These are phyloP conservation scores for Leishmania arabica DNA, from an alignment of 208 protist genomes.

Conservation along the genomic window DNA sequence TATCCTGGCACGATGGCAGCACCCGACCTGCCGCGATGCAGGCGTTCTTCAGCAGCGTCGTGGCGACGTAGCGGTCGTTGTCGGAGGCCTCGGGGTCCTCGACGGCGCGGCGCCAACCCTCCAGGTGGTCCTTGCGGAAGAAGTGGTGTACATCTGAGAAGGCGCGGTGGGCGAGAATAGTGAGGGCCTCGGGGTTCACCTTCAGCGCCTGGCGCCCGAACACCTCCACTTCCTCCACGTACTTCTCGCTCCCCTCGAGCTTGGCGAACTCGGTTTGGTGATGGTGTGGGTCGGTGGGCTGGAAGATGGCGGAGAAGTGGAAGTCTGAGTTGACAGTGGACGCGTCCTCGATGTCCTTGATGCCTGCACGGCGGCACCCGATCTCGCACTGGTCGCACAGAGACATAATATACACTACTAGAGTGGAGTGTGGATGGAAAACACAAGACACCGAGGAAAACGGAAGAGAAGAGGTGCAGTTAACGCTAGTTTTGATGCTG, in stretches of 20 bases:
- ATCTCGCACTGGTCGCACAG: conserved; percentile 81
- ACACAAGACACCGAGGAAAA: not conserved
- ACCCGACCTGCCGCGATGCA: conserved; percentile 92
- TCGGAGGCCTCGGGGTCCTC: conserved; percentile 95
- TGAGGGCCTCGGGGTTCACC: conserved; percentile 92
- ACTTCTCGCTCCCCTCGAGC: conserved; percentile 74
- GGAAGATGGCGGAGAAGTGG: conserved; percentile 87
- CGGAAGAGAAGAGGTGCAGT: not conserved
- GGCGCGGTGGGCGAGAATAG: conserved; percentile 82
- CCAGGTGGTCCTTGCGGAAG: conserved; percentile 95
- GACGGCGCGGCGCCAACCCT: conserved; percentile 94
- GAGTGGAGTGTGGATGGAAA: conserved; percentile 1
- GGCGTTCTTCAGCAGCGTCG: conserved; percentile 97
- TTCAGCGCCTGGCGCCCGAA: conserved; percentile 78
- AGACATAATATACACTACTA: conserved; percentile 19
- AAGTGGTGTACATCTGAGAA: conserved; percentile 96
- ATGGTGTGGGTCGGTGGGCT: conserved; percentile 78
- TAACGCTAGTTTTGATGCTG: not conserved
- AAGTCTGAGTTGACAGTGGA: conserved; percentile 50
- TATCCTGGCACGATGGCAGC: conserved; percentile 96
- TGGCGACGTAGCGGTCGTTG: conserved; percentile 97
- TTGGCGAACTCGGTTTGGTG: conserved; percentile 87
- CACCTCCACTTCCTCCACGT: conserved; percentile 80
- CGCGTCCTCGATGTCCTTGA: conserved; percentile 81
- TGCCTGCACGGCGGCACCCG: conserved; percentile 44